A percentile compares a stretch with the other conserved stretches of the same genome.
Evolutionary conservation across 208 protist genomes (phyloP).

Genomic region (Leishmania arabica): DNA sequence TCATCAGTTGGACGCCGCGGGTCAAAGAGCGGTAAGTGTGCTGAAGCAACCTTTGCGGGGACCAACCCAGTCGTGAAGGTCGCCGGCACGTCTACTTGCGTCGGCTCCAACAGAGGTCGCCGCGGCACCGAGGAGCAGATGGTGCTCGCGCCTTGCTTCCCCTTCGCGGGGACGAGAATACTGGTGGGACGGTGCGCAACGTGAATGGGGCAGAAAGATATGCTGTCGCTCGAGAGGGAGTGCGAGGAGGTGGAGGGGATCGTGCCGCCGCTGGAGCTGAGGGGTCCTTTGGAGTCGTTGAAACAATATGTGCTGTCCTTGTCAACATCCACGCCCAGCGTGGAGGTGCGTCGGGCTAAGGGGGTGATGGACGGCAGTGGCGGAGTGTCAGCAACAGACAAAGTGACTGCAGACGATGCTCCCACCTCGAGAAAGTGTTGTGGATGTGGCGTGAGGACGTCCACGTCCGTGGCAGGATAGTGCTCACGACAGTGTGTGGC

Average conservation of each 20-base stretch:
- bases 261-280: slow-evolving; percentile 19
- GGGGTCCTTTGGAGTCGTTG: not conserved
- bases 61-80: not conserved
- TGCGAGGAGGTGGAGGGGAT: not conserved
- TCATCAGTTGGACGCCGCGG: not conserved
- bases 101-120: slow-evolving; percentile 7
- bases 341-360: not conserved
- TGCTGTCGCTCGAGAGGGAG: slow-evolving; percentile 12
- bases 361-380: slow-evolving; percentile 14
- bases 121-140: not conserved
- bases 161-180: slow-evolving; percentile 12
- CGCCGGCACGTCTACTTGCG: slow-evolving; percentile 3
- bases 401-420: too few species aligned
- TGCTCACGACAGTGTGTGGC: not conserved
- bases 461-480: not conserved
- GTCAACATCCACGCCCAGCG: not conserved
- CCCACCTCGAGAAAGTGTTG: not conserved
- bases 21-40: not conserved
- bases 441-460: not conserved
- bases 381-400: not conserved
- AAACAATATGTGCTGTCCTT: not conserved
- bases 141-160: not conserved
- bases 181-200: slow-evolving; percentile 14
- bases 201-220: slow-evolving; percentile 21
- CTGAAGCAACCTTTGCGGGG: not conserved